Conservation (phyloP, 2,329 filamentous ascomycete genomes). For the Aspergillus calidoustus region DNA sequence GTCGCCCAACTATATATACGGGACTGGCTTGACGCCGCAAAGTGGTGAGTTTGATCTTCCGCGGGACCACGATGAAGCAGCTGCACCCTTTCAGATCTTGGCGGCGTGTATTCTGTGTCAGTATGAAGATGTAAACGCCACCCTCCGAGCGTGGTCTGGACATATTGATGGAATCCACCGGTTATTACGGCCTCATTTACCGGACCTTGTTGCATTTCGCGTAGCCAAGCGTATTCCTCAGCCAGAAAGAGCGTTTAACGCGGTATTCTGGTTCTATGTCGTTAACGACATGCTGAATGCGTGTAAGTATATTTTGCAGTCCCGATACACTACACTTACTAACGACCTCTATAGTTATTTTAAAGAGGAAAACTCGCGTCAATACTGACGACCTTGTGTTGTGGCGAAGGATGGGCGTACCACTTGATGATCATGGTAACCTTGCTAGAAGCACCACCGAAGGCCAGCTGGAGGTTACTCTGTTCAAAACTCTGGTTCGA, state of each 20-base stretch:
- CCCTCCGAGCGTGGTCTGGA: slow-evolving; percentile 23
- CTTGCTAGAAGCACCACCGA: neutral
- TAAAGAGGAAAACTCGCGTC: slow-evolving; percentile 1
- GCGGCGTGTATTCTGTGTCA: slow-evolving; percentile 23
- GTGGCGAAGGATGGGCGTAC: slow-evolving; percentile 13
- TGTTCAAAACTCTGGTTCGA: slow-evolving; percentile 10
- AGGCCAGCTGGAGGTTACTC: neutral
- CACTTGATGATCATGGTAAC: neutral
- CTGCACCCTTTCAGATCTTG: neutral
- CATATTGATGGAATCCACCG: slow-evolving; percentile 23
- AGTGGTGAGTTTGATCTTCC: neutral
- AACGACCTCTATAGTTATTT: slow-evolving; percentile 1
- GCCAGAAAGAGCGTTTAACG: slow-evolving; percentile 12
- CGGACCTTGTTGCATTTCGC: neutral
- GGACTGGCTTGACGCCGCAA: neutral
- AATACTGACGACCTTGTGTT: neutral
- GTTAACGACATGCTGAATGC: slow-evolving; percentile 24
- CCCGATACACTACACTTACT: neutral
- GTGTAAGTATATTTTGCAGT: slow-evolving; percentile 7
- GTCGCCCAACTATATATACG: slow-evolving; percentile 15
- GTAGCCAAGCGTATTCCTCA: slow-evolving; percentile 1
- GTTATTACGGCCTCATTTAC: slow-evolving; percentile 17
- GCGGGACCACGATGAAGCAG: neutral
- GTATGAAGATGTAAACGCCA: slow-evolving; percentile 24
- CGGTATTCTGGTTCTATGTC: slow-evolving; percentile 23